phyloP scores from a whole-genome alignment of 176 grass and related monocot species.

The Otatea glauca region DNA sequence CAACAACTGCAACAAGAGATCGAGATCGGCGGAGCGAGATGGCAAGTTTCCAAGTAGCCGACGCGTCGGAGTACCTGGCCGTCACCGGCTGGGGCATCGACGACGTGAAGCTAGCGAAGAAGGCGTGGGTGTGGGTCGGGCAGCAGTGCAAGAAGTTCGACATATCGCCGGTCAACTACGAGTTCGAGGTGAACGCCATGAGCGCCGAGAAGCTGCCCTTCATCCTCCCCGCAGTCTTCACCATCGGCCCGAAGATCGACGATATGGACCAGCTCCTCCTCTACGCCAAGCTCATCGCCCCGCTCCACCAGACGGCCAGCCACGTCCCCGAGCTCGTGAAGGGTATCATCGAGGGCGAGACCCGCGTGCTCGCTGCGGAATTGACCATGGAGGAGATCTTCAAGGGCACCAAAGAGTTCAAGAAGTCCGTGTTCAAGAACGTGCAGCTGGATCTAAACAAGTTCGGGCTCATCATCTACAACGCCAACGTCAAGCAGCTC shows the following conservation, averaged over 20 bases:
- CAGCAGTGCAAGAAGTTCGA: conserved; percentile 60
- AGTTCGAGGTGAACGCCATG: conserved; percentile 91
- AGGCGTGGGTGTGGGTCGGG: neutral
- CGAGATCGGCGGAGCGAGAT: neutral
- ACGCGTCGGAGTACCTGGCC: conserved; percentile 74
- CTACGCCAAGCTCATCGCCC: conserved; percentile 85
- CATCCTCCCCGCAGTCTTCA: conserved; percentile 90
- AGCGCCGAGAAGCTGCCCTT: conserved; percentile 91
- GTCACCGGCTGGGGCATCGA: conserved; percentile 24
- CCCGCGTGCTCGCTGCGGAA: conserved; percentile 58
- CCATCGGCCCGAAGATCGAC: conserved; percentile 66
- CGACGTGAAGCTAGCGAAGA: neutral
- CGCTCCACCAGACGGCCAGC: conserved; percentile 62
- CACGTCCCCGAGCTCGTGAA: conserved; percentile 77
- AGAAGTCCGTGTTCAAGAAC: conserved; percentile 73
- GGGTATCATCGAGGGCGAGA: conserved; percentile 89
- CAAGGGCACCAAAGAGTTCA: conserved; percentile 59
- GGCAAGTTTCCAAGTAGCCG: conserved; percentile 39
- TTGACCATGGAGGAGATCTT: conserved; percentile 93
- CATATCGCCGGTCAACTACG: conserved; percentile 61
- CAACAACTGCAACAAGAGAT: too few relatives aligned
- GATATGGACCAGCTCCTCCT: conserved; percentile 49
- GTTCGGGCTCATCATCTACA: conserved; percentile 91
- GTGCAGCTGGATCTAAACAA: conserved; percentile 86
- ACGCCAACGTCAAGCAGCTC: conserved; percentile 95